phyloP scores from a whole-genome alignment of 106 monocot species.

The Dendrobium huoshanense region DNA sequence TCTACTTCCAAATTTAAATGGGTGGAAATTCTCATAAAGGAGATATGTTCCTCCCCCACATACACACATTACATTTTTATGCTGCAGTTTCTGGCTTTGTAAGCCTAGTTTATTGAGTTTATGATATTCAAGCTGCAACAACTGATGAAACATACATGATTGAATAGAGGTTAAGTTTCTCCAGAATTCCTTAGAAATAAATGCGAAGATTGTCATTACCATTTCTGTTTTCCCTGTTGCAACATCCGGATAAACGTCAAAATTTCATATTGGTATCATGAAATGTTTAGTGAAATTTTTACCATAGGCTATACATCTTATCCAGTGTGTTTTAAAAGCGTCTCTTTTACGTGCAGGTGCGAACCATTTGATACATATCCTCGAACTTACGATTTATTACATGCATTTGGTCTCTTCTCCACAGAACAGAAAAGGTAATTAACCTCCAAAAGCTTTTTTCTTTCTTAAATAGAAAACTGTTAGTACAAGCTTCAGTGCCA shows the following conservation, averaged over 20 bases:
- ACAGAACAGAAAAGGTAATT: slow-evolving; percentile 64
- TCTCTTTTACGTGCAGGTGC: slow-evolving; percentile 40
- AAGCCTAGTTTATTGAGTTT: too few relatives aligned
- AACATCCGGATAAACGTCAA: neutral
- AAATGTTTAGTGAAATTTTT: neutral
- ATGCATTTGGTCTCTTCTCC: slow-evolving; percentile 70
- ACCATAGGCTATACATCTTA: neutral
- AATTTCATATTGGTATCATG: neutral
- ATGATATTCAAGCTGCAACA: too few relatives aligned
- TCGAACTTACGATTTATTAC: slow-evolving; percentile 76
- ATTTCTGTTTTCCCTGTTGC: neutral
- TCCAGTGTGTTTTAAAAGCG: neutral
- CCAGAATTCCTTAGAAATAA: too few relatives aligned
- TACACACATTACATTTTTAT: too few relatives aligned
- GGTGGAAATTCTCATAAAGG: too few relatives aligned
- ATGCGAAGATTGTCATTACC: too few relatives aligned
- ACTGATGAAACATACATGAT: too few relatives aligned
- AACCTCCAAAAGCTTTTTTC: neutral
- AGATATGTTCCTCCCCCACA: too few relatives aligned
- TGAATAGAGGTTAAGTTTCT: too few relatives aligned
- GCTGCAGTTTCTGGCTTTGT: too few relatives aligned
- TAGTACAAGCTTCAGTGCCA: too few relatives aligned
- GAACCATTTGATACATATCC: slow-evolving; percentile 96
- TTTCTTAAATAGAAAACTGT: neutral
- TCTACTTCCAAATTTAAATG: too few relatives aligned